These are phyloP conservation scores for Medicago arabica DNA, from an alignment of 306 rosid genomes.

Conservation along the genomic window DNA sequence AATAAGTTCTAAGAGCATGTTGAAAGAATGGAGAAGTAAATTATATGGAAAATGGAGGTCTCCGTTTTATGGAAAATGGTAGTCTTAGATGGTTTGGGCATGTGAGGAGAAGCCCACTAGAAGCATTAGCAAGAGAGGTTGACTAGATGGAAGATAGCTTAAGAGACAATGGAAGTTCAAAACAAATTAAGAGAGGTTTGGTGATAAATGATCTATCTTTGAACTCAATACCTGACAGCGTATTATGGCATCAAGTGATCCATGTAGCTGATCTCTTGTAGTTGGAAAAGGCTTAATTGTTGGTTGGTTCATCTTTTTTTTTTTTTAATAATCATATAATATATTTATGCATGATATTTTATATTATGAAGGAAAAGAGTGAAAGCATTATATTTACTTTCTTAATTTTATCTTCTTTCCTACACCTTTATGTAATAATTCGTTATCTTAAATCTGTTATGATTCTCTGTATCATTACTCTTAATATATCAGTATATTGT, in stretches of 20 bases:
- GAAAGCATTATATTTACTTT: background rate
- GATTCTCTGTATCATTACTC: slow-evolving; percentile 18
- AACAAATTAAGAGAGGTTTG: background rate
- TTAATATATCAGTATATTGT: slow-evolving; percentile 30
- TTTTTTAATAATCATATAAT: slow-evolving; percentile 10
- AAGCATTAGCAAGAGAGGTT: background rate
- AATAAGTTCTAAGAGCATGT: too few species aligned
- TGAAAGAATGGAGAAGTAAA: too few species aligned
- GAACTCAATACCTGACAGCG: background rate
- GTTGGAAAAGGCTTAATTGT: slow-evolving; percentile 4
- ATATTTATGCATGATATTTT: slow-evolving; percentile 32
- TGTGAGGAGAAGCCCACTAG: too few species aligned
- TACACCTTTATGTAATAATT: slow-evolving; percentile 27
- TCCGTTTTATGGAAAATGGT: background rate
- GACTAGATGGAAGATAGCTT: background rate
- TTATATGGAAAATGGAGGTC: background rate
- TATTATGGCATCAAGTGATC: background rate
- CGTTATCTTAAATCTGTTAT: slow-evolving; percentile 26
- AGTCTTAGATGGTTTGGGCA: background rate
- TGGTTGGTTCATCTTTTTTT: background rate
- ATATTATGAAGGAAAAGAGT: slow-evolving; percentile 14
- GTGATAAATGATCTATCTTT: background rate
- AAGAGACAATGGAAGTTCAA: background rate
- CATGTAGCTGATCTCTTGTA: background rate
- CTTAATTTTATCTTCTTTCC: background rate